Evolutionary conservation across 306 rosid genomes (phyloP).

Genomic region (Vigna hirtella): DNA sequence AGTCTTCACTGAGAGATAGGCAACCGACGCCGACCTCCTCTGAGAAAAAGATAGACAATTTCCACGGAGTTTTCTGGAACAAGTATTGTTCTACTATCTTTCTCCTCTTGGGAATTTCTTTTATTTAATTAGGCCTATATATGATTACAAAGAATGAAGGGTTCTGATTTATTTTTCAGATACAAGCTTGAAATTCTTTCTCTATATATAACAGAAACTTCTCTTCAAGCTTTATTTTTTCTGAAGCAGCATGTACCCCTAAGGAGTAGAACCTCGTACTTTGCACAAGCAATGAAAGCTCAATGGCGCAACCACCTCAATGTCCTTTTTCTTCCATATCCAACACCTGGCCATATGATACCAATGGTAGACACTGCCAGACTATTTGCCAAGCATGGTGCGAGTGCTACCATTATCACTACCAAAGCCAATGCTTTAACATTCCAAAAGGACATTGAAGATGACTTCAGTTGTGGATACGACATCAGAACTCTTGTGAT

Average conservation of each 20-base stretch:
- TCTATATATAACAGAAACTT: no score
- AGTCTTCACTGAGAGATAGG: conserved; percentile 35
- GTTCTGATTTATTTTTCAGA: not conserved
- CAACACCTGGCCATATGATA: conserved; percentile 45
- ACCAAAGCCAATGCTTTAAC: conserved; percentile 39
- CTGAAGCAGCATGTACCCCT: no score
- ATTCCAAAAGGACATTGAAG: conserved; percentile 27
- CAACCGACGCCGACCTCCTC: not conserved
- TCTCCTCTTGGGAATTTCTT: not conserved
- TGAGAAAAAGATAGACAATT: not conserved
- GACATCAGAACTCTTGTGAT: conserved; percentile 37
- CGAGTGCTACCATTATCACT: conserved; percentile 38
- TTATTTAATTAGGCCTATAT: not conserved
- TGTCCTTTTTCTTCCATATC: conserved; percentile 43
- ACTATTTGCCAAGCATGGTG: conserved; percentile 45
- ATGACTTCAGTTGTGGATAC: conserved; percentile 22
- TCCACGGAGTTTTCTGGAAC: not conserved
- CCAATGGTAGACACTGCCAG: conserved; percentile 45
- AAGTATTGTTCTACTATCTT: not conserved
- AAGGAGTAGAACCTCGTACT: no score
- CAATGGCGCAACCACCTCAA: not conserved
- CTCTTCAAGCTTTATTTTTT: no score
- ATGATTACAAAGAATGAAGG: not conserved
- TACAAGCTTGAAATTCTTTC: no score
- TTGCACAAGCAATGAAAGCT: not conserved